Evolutionary conservation across 805 yeast species (phyloP).

Genomic region (Kodamaea fukazawae): DNA sequence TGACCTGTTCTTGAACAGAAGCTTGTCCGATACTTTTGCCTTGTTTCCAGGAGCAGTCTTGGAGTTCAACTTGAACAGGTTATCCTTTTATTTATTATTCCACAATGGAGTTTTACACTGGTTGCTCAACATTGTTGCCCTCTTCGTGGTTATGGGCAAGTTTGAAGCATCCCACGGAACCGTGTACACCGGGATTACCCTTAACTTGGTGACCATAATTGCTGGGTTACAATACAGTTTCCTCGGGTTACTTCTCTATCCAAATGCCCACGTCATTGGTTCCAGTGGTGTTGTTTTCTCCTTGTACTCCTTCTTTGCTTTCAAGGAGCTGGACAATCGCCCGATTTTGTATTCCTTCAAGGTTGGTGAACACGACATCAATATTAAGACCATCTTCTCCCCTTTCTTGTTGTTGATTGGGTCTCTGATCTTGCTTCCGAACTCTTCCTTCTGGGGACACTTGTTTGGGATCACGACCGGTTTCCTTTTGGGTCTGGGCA

Average conservation of each 20-base stretch:
- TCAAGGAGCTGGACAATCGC: conserved; percentile 34
- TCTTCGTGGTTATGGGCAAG: conserved; percentile 57
- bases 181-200: conserved; percentile 75
- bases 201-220: conserved; percentile 66
- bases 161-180: conserved; percentile 81
- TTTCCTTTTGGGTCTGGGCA: conserved; percentile 56
- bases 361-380: conserved; percentile 33
- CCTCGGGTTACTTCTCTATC: conserved; percentile 49
- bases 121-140: conserved; percentile 52
- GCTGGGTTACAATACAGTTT: conserved; percentile 65
- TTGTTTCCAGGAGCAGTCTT: conserved; percentile 57
- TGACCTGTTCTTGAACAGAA: conserved; percentile 25
- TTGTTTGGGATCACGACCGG: conserved; percentile 67
- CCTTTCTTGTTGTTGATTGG: conserved; percentile 55
- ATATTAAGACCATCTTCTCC: conserved; percentile 55
- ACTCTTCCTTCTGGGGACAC: conserved; percentile 73
- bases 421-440: conserved; percentile 55
- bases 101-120: conserved; percentile 65
- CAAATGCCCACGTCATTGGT: conserved; percentile 57
- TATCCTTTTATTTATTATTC: conserved; percentile 72
- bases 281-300: conserved; percentile 75
- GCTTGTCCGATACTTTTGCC: conserved; percentile 36
- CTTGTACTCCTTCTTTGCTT: conserved; percentile 60
- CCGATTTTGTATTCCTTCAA: conserved; percentile 39
- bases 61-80: conserved; percentile 41